Percentiles rank a stretch among this genome's conserved stretches.
These are phyloP conservation scores for Ceratocystis diversiconidia DNA, from an alignment of 2,329 filamentous ascomycete species.

Conservation along the genomic window DNA sequence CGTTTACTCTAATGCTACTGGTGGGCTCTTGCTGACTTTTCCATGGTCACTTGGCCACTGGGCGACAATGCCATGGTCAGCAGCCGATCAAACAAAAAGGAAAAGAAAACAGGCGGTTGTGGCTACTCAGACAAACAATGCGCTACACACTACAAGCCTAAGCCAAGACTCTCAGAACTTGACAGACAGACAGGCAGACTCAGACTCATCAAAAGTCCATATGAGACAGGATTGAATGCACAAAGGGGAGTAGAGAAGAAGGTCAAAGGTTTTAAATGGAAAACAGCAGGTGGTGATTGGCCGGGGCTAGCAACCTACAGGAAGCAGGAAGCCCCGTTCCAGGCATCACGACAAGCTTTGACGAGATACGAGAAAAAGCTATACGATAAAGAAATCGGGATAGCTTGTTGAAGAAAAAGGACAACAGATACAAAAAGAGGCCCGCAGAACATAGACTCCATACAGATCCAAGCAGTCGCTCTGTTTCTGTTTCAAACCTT, in stretches of 20 bases:
- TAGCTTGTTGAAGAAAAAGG: background rate
- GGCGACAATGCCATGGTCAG: background rate
- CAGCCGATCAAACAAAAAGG: background rate
- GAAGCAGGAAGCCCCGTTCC: background rate
- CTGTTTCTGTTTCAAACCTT: background rate
- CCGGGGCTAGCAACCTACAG: conserved; percentile 26
- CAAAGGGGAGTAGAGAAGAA: background rate
- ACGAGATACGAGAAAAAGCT: conserved; percentile 1
- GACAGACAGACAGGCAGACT: too few species aligned
- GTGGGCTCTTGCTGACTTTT: background rate
- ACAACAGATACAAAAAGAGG: background rate
- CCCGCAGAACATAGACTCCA: background rate
- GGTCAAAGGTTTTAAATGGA: too few species aligned
- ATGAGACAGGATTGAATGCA: background rate
- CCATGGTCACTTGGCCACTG: background rate
- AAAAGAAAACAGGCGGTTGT: conserved; percentile 30
- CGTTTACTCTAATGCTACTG: background rate
- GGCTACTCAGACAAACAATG: conserved; percentile 28
- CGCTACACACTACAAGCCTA: too few species aligned
- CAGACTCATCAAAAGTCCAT: too few species aligned
- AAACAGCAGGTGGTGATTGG: conserved; percentile 24
- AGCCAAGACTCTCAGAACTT: too few species aligned
- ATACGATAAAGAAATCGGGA: conserved; percentile 37
- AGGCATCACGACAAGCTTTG: background rate
- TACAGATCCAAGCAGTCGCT: background rate